A percentile compares a stretch with the other conserved stretches of the same genome.
These are phyloP conservation scores for Debaryomyces sp. DNA, from an alignment of 1,139 yeast species.

Conservation along the genomic window DNA sequence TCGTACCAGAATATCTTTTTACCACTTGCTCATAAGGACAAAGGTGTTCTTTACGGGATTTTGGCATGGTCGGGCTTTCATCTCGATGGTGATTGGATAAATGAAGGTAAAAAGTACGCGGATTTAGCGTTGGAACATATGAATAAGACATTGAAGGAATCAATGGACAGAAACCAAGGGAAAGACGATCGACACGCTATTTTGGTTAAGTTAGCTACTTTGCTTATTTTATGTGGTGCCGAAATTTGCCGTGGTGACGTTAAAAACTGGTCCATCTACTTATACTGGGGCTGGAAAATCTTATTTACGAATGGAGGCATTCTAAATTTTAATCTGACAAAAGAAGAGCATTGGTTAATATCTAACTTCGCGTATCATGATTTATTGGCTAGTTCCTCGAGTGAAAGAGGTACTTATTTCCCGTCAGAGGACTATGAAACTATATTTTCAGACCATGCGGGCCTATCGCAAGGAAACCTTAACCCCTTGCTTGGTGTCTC, in stretches of 20 bases:
- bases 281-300: constrained; percentile 63
- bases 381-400: constrained; percentile 62
- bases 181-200: constrained; percentile 20
- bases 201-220: constrained; percentile 59
- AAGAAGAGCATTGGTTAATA: constrained; percentile 70
- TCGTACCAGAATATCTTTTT: constrained; percentile 73
- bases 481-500: constrained; percentile 78
- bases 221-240: constrained; percentile 68
- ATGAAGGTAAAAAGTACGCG: constrained; percentile 49
- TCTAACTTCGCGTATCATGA: constrained; percentile 87
- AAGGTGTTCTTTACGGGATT: constrained; percentile 68
- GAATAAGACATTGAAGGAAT: constrained; percentile 19
- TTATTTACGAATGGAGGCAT: constrained; percentile 62
- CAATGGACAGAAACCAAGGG: not conserved
- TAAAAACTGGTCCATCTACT: constrained; percentile 63
- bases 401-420: constrained; percentile 60
- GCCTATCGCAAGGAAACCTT: constrained; percentile 41
- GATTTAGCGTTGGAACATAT: constrained; percentile 50
- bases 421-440: constrained; percentile 58
- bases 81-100: constrained; percentile 48
- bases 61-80: constrained; percentile 81
- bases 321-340: constrained; percentile 53
- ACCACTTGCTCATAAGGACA: constrained; percentile 73
- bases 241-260: constrained; percentile 81
- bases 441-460: constrained; percentile 44